Base-by-base conservation (phyloP, 176 grass and related monocot genomes). In the Bromus sterilis region DNA sequence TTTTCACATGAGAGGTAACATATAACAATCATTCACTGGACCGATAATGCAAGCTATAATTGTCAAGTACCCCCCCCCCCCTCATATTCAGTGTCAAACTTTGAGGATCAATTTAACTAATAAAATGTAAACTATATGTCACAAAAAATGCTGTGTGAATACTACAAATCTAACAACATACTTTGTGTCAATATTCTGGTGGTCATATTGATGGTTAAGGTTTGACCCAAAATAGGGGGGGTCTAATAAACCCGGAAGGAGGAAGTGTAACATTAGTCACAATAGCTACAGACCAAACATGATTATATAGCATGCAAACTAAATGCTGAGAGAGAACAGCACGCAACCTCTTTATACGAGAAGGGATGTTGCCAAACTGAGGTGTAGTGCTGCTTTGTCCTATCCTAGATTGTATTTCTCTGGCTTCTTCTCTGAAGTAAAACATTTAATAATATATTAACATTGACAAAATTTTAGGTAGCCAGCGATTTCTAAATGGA, bases 351-450 rank as follows among this genome's bases (percentile, higher is more conserved):
- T 87, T 93, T 89, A 99, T 95, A 73, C 75, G 78, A 65, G 81
- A 66, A 51, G 96, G 93, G 73, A 95, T 65, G 34, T 83, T 89
- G 82, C 79, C 60, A 57, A 86, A 75, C 85, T 28, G 13, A 87
- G 80, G 84, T 60, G 62, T 37, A 7, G 65, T 80, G 76, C 59
- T 88, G 23, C 63, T 86, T 86, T 91, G 56, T 51, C 37, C 80
- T 76, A 89, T 72, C 80, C 80, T 90, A 33, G 84, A 85, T 78
- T 75, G 87, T 83, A 95, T 93, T 91, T 95, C 91, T 88, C 85
- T 91, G 11, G 80, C 96, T 86, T 95, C 96, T 91, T 93, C 86
- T 82, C 96, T 95, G 78, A 82, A 65, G 89, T 34, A 41, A 82
- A 81, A 60, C 2, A 65, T n/a, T 11, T 78, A 74, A 51, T 49